A percentile compares a stretch with the other conserved stretches of the same genome.
These are phyloP conservation scores for Globisporangium solare DNA, from an alignment of 352 stramenopile species.

Conservation along the genomic window DNA sequence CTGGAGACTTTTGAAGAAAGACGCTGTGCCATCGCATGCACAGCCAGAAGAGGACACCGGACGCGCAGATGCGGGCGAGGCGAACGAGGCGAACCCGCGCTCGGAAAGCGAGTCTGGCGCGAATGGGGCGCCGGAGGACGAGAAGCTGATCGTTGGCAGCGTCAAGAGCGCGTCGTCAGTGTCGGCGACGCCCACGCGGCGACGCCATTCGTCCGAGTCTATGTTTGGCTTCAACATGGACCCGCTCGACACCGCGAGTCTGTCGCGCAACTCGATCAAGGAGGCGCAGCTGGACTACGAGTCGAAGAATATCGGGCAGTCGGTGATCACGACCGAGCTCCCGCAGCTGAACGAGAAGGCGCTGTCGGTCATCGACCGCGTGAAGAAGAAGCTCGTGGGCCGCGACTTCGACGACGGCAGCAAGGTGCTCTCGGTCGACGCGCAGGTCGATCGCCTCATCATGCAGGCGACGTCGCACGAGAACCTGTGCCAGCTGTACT, in stretches of 20 bases:
- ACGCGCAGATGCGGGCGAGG: constrained; percentile 8
- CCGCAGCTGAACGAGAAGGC: constrained; percentile 89
- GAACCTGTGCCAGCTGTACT: constrained; percentile 99
- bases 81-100: neutral
- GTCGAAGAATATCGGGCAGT: constrained; percentile 49
- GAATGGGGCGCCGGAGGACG: constrained; percentile 13
- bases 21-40: constrained; percentile 69
- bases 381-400: constrained; percentile 99
- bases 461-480: constrained; percentile 97
- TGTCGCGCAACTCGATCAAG: constrained; percentile 60
- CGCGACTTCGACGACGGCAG: constrained; percentile 94
- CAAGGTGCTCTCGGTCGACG: constrained; percentile 75
- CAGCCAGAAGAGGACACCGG: constrained; percentile 49
- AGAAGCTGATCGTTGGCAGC: constrained; percentile 34
- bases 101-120: constrained; percentile 5
- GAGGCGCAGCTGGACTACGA: constrained; percentile 51
- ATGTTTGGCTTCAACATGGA: constrained; percentile 74
- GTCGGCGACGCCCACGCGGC: constrained; percentile 33
- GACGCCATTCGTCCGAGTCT: constrained; percentile 51
- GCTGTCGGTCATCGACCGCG: constrained; percentile 94
- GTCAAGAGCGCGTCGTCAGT: constrained; percentile 60
- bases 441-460: constrained; percentile 98
- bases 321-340: constrained; percentile 53
- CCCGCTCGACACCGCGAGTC: constrained; percentile 39
- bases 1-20: constrained; percentile 94